Evolutionary conservation across 225 moss, liverwort and hornwort species (phyloP).

Genomic region (Thuidium tamariscinum): DNA sequence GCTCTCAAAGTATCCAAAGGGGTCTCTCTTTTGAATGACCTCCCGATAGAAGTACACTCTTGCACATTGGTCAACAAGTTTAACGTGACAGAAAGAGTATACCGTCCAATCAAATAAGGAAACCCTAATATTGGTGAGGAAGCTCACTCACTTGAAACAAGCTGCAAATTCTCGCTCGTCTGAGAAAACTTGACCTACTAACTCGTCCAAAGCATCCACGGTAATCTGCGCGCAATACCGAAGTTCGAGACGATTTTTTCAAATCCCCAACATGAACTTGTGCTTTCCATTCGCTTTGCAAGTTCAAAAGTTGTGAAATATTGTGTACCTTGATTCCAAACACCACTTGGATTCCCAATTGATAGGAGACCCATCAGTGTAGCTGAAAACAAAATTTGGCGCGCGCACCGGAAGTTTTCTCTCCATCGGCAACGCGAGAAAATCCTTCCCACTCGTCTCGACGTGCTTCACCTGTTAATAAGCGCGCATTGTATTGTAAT

Average conservation of each 20-base stretch:
- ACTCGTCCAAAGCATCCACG: neutral
- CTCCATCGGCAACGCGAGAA: slow-evolving; percentile 22
- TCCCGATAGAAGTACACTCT: neutral
- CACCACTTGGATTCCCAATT: slow-evolving; percentile 17
- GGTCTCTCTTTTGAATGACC: neutral
- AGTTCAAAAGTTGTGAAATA: neutral
- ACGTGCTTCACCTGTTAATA: neutral
- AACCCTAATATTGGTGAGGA: neutral
- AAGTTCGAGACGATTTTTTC: neutral
- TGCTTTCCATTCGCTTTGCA: neutral
- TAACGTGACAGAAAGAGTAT: neutral
- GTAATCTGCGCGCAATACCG: neutral
- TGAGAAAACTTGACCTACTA: neutral
- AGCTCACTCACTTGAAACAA: slow-evolving; percentile 3
- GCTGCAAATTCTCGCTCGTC: neutral
- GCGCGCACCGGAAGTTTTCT: neutral
- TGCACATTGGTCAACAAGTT: neutral
- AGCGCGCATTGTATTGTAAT: neutral
- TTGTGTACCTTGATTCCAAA: slow-evolving; percentile 1
- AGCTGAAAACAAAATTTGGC: neutral
- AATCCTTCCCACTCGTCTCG: slow-evolving; percentile 4
- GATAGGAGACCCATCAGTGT: neutral
- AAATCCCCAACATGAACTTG: neutral
- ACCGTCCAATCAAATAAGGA: neutral
- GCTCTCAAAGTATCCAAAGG: neutral